A percentile compares a stretch with the other conserved stretches of the same genome.
These are phyloP conservation scores for Penicillium soppii DNA, from an alignment of 495 filamentous ascomycete species.

Conservation along the genomic window DNA sequence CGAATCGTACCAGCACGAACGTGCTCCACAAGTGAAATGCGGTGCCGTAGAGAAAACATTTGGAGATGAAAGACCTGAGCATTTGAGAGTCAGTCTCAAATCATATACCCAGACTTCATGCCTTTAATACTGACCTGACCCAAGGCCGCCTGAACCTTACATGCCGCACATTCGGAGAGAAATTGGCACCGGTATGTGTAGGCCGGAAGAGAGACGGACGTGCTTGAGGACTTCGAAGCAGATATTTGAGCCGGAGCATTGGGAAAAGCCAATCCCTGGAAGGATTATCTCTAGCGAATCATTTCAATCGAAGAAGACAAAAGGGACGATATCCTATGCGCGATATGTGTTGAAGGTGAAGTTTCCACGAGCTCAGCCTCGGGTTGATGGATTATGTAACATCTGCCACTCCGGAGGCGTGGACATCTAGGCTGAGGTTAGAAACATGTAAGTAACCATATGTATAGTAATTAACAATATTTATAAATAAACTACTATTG, in stretches of 20 bases:
- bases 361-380: not conserved
- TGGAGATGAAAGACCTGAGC: conserved; percentile 33
- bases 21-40: conserved; percentile 42
- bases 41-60: conserved; percentile 31
- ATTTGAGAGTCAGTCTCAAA: conserved; percentile 4
- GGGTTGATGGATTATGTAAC: conserved; percentile 2
- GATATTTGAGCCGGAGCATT: conserved; percentile 39
- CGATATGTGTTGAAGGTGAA: no score
- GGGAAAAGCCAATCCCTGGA: conserved; percentile 19
- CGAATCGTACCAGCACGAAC: conserved; percentile 40
- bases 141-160: conserved; percentile 41
- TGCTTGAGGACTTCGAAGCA: conserved; percentile 28
- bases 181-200: conserved; percentile 9
- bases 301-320: conserved; percentile 4
- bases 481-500: no score
- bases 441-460: no score
- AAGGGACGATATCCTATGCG: conserved; percentile 1
- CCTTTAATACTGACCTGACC: conserved; percentile 30
- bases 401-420: no score
- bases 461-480: no score
- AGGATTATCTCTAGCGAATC: conserved; percentile 9
- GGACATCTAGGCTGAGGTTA: no score
- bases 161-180: conserved; percentile 28
- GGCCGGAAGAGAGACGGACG: conserved; percentile 21
- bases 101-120: not conserved